Conservation (phyloP, 768 basidiomycete species). For the Amylocystis lapponica region DNA sequence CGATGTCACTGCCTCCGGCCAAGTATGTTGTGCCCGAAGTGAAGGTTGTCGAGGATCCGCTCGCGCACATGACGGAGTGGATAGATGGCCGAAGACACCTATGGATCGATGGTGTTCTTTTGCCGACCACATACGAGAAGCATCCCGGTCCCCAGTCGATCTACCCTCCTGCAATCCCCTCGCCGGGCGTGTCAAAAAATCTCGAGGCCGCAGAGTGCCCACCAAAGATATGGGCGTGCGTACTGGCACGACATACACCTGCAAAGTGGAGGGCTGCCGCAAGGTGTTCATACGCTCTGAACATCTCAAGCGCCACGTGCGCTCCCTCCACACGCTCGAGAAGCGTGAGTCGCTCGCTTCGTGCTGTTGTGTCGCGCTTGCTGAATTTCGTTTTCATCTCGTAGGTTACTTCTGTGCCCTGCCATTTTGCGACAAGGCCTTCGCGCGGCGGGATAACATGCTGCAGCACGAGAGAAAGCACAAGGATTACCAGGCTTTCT, state of each 20-base stretch:
- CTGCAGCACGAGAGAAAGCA: constrained; percentile 71
- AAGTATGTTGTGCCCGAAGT: background rate
- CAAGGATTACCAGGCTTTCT: constrained; percentile 13
- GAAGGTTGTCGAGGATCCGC: background rate
- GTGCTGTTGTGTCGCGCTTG: background rate
- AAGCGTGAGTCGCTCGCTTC: constrained; percentile 52
- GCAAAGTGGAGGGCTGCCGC: constrained; percentile 64
- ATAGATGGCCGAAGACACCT: background rate
- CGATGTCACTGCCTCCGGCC: constrained; percentile 5
- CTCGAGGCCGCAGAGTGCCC: constrained; percentile 44
- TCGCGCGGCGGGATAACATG: constrained; percentile 73
- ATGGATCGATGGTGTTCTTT: background rate
- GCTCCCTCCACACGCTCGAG: constrained; percentile 76
- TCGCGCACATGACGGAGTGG: background rate
- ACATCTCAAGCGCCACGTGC: constrained; percentile 77
- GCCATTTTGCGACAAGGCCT: constrained; percentile 60
- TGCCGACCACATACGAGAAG: background rate
- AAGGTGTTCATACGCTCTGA: constrained; percentile 78
- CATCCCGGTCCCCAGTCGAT: background rate
- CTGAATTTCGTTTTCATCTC: background rate
- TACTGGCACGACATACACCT: constrained; percentile 48
- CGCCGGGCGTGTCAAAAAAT: constrained; percentile 47
- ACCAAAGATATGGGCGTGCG: constrained; percentile 18
- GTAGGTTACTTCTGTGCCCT: constrained; percentile 55
- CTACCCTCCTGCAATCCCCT: constrained; percentile 20